Evolutionary conservation across 495 filamentous ascomycete species (phyloP).

Genomic region (Astrothelium subdiscretum): DNA sequence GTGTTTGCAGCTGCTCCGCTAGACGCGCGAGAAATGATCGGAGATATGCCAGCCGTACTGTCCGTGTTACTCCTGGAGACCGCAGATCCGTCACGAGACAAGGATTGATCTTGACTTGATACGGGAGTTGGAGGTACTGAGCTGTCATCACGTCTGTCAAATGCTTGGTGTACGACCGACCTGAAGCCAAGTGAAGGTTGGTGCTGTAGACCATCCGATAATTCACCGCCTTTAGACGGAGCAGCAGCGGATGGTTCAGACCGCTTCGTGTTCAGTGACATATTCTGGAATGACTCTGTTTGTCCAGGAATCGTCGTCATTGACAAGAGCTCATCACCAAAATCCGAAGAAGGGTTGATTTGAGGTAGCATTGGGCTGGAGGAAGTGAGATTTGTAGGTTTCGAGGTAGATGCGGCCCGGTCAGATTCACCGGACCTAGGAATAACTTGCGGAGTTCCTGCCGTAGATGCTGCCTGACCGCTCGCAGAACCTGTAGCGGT

Average conservation of each 20-base stretch:
- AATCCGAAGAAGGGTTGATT: constrained; percentile 12
- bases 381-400: background rate
- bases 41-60: constrained; percentile 54
- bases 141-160: constrained; percentile 40
- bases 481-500: background rate
- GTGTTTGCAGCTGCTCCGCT: constrained; percentile 25
- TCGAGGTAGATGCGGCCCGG: background rate
- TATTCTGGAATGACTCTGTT: background rate
- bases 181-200: constrained; percentile 49
- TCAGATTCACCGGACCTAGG: background rate
- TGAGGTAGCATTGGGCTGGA: constrained; percentile 7
- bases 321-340: constrained; percentile 21
- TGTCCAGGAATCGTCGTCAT: constrained; percentile 1
- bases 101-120: constrained; percentile 17
- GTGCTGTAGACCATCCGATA: constrained; percentile 33
- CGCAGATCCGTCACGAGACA: constrained; percentile 17
- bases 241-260: background rate
- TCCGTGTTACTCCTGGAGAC: constrained; percentile 51
- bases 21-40: constrained; percentile 49
- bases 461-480: background rate
- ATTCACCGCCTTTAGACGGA: background rate
- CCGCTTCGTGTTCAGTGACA: background rate
- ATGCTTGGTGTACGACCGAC: constrained; percentile 60
- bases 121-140: constrained; percentile 45
- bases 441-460: background rate